phyloP scores from a whole-genome alignment of 106 monocot species.

The Vanilla planifolia region DNA sequence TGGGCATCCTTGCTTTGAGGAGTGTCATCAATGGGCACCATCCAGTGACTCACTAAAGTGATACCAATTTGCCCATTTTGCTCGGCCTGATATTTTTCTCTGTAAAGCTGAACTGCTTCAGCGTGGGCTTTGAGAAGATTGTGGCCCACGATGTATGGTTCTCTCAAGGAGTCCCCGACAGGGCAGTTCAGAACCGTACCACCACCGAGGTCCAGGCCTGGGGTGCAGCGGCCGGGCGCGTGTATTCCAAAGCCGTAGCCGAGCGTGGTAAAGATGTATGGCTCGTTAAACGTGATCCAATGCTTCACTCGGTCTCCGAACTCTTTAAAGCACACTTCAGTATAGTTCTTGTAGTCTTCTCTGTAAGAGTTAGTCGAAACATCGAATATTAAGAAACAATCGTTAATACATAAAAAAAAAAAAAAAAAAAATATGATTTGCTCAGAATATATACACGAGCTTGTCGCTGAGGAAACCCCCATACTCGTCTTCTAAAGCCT shows the following conservation, averaged over 20 bases:
- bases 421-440: neutral
- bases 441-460: conserved; percentile 18
- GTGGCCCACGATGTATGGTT: conserved; percentile 22
- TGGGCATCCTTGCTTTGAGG: conserved; percentile 8
- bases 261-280: conserved; percentile 1
- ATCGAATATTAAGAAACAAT: neutral
- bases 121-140: conserved; percentile 20
- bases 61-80: conserved; percentile 33
- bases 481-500: conserved; percentile 43
- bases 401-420: too few relatives aligned
- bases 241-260: conserved; percentile 10
- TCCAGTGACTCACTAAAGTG: conserved; percentile 7
- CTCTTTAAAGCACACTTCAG: conserved; percentile 12
- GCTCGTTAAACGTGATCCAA: conserved; percentile 29
- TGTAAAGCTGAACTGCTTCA: conserved; percentile 12
- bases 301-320: conserved; percentile 25
- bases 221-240: conserved; percentile 26
- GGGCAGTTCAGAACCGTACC: neutral
- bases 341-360: conserved; percentile 16
- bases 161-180: conserved; percentile 16
- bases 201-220: neutral
- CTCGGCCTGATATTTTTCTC: conserved; percentile 14
- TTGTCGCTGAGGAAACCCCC: conserved; percentile 30
- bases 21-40: conserved; percentile 3
- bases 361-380: conserved; percentile 1